phyloP scores from a whole-genome alignment of 2,329 filamentous ascomycete genomes.

The Exophiala alcalophila region DNA sequence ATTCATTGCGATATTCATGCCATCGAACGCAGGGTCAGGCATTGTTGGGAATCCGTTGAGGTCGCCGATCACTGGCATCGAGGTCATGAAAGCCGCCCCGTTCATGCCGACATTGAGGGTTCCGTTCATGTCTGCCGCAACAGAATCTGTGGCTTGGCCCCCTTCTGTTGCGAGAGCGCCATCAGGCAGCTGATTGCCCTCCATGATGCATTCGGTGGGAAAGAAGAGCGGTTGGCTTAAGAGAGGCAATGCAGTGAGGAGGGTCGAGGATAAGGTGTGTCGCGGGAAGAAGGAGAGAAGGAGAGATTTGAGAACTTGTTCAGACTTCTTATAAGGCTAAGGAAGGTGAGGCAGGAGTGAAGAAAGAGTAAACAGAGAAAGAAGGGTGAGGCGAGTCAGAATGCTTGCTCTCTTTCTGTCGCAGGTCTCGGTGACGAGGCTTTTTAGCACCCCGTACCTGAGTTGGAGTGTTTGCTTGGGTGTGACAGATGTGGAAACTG shows the following conservation, averaged over 20 bases:
- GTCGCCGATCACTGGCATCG: slow-evolving; percentile 3
- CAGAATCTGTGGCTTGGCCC: slow-evolving; percentile 1
- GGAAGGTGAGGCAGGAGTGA: too few relatives aligned
- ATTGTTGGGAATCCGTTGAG: slow-evolving; percentile 15
- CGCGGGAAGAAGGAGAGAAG: too few relatives aligned
- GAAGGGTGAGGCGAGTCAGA: not conserved
- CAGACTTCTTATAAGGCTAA: too few relatives aligned
- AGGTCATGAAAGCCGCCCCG: slow-evolving; percentile 8
- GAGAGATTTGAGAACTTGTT: too few relatives aligned
- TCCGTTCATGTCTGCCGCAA: slow-evolving; percentile 1
- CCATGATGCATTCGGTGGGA: slow-evolving; percentile 8
- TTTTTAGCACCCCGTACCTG: too few relatives aligned
- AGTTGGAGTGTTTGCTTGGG: too few relatives aligned
- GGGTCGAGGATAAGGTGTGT: not conserved
- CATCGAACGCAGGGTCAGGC: slow-evolving; percentile 9
- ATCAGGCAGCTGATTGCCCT: slow-evolving; percentile 12
- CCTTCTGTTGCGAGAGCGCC: slow-evolving; percentile 2
- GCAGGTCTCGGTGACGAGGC: too few relatives aligned
- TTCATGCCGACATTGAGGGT: slow-evolving; percentile 1
- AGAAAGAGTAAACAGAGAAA: not conserved
- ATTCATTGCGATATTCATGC: slow-evolving; percentile 15
- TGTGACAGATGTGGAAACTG: too few relatives aligned
- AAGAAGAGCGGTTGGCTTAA: not conserved
- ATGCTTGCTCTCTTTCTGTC: slow-evolving; percentile 1
- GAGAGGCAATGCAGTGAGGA: not conserved